phyloP scores from a whole-genome alignment of 2,329 filamentous ascomycete species.

The Cercospora beticola region DNA sequence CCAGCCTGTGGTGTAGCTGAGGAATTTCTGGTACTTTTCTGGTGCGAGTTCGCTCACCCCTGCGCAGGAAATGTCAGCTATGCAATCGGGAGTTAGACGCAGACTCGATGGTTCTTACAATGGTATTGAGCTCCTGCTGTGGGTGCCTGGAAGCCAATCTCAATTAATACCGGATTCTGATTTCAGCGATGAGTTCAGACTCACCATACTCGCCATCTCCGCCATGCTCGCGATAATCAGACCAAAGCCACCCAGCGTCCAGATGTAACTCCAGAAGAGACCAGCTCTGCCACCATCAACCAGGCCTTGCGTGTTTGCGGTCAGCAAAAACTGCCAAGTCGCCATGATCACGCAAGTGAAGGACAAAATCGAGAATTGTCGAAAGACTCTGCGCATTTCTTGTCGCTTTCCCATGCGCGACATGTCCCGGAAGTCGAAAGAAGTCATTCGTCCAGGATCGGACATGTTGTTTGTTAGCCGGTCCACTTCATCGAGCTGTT shows the following conservation, averaged over 20 bases:
- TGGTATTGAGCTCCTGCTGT: slow-evolving; percentile 30
- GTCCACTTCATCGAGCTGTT: slow-evolving; percentile 9
- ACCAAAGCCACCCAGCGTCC: slow-evolving; percentile 23
- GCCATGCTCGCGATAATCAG: slow-evolving; percentile 31
- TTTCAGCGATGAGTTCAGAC: background rate
- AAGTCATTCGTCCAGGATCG: slow-evolving; percentile 20
- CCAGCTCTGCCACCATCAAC: slow-evolving; percentile 23
- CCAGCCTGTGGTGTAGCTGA: slow-evolving; percentile 33
- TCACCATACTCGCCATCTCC: slow-evolving; percentile 34
- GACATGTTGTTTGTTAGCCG: slow-evolving; percentile 15
- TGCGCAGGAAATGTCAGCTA: background rate
- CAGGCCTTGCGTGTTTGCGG: slow-evolving; percentile 33
- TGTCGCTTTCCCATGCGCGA: slow-evolving; percentile 51
- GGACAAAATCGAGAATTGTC: slow-evolving; percentile 51
- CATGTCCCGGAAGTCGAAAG: slow-evolving; percentile 45
- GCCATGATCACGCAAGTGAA: slow-evolving; percentile 53
- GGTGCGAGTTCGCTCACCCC: slow-evolving; percentile 17
- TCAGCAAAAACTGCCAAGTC: slow-evolving; percentile 53
- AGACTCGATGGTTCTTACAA: slow-evolving; percentile 2
- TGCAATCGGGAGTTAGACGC: background rate
- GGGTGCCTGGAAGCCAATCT: slow-evolving; percentile 23
- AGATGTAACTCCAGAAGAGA: slow-evolving; percentile 25
- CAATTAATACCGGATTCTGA: background rate
- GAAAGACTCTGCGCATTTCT: slow-evolving; percentile 52
- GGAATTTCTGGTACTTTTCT: slow-evolving; percentile 22